A percentile compares a stretch with the other conserved stretches of the same genome.
Evolutionary conservation across 495 filamentous ascomycete genomes (phyloP).

Genomic region (Astrothelium subdiscretum): DNA sequence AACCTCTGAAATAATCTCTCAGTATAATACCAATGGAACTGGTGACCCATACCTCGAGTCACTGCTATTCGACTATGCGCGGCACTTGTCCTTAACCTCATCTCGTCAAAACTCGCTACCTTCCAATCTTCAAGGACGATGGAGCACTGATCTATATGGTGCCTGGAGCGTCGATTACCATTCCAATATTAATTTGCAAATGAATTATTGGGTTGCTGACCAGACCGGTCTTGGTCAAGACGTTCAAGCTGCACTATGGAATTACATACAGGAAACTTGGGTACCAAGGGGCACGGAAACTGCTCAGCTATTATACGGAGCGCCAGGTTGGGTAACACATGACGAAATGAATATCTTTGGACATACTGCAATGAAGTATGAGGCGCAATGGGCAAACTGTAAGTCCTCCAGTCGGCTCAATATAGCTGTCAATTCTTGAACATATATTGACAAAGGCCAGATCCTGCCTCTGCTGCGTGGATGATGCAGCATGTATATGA

Average conservation of each 20-base stretch:
- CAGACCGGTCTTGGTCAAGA: conserved; percentile 27
- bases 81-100: conserved; percentile 33
- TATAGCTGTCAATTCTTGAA: conserved; percentile 38
- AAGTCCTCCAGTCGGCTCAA: conserved; percentile 34
- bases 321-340: conserved; percentile 36
- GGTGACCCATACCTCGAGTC: conserved; percentile 14
- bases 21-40: conserved; percentile 19
- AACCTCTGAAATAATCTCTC: conserved; percentile 29
- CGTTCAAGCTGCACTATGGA: conserved; percentile 27
- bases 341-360: conserved; percentile 42
- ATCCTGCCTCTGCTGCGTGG: conserved; percentile 34
- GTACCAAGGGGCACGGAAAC: conserved; percentile 38
- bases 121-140: conserved; percentile 37
- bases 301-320: conserved; percentile 36
- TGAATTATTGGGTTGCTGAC: conserved; percentile 38
- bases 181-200: conserved; percentile 42
- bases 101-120: conserved; percentile 32
- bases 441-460: conserved; percentile 31
- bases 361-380: conserved; percentile 36
- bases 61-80: conserved; percentile 14
- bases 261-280: conserved; percentile 43
- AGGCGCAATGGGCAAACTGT: conserved; percentile 31
- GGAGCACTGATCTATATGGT: conserved; percentile 25
- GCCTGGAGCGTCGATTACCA: conserved; percentile 41
- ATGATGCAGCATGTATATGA: conserved; percentile 42